A percentile compares a stretch with the other conserved stretches of the same genome.
Evolutionary conservation across 108 stramenopile species (phyloP).

Genomic region (Skeletonema menzelii): DNA sequence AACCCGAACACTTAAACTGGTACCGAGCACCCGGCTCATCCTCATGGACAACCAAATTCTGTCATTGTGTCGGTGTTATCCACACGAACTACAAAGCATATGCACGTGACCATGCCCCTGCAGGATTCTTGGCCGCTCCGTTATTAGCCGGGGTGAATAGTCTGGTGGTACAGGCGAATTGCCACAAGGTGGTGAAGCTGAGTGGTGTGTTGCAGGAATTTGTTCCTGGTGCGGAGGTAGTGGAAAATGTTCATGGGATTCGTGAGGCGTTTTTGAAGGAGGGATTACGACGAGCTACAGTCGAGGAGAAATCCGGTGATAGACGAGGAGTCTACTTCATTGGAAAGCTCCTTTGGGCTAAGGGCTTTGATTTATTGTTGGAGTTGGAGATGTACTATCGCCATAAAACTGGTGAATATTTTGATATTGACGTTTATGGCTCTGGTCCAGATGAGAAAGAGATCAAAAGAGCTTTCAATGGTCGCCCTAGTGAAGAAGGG

Average conservation of each 20-base stretch:
- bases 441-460: conserved; percentile 69
- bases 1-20: conserved; percentile 90
- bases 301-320: background rate
- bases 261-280: conserved; percentile 67
- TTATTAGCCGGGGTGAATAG: conserved; percentile 34
- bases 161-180: conserved; percentile 70
- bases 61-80: conserved; percentile 81
- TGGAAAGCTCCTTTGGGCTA: conserved; percentile 81
- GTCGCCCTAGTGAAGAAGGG: background rate
- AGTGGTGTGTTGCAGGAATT: conserved; percentile 60
- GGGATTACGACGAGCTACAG: conserved; percentile 20
- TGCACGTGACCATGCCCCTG: conserved; percentile 41
- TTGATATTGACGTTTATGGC: conserved; percentile 73
- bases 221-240: conserved; percentile 62
- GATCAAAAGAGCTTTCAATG: conserved; percentile 61
- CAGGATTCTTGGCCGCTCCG: conserved; percentile 39
- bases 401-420: conserved; percentile 57
- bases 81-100: conserved; percentile 89
- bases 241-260: conserved; percentile 86
- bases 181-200: conserved; percentile 77
- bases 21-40: conserved; percentile 63
- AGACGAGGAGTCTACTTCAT: conserved; percentile 67
- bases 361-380: conserved; percentile 73
- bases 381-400: conserved; percentile 53
- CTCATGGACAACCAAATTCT: conserved; percentile 82